Conservation (phyloP, 2,329 filamentous ascomycete species). For the Blastomyces gilchristii region DNA sequence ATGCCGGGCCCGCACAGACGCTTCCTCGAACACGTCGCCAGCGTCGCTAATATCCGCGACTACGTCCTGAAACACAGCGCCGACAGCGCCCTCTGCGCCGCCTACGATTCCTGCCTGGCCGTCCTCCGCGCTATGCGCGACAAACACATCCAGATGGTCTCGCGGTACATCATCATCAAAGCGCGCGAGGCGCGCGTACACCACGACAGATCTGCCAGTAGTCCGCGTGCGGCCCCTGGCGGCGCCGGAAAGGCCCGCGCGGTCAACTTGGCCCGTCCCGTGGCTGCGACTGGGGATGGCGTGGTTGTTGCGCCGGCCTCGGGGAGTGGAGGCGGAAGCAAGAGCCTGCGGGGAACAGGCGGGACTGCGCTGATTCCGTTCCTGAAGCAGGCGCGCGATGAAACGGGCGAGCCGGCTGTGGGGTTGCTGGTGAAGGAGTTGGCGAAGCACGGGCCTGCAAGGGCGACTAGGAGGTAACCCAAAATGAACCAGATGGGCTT, state of each 20-base stretch:
- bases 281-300: neutral
- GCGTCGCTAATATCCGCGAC: slow-evolving; percentile 74
- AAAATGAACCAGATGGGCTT: neutral
- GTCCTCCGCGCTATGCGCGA: slow-evolving; percentile 72
- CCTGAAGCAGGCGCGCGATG: slow-evolving; percentile 89
- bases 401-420: slow-evolving; percentile 87
- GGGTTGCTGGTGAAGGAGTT: slow-evolving; percentile 52
- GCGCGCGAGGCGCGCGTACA: slow-evolving; percentile 56
- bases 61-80: slow-evolving; percentile 58
- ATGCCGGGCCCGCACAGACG: slow-evolving; percentile 90
- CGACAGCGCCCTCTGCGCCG: slow-evolving; percentile 59
- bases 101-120: slow-evolving; percentile 82
- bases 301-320: slow-evolving; percentile 24
- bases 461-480: slow-evolving; percentile 19
- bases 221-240: slow-evolving; percentile 24
- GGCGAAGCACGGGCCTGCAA: slow-evolving; percentile 43
- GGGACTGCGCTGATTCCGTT: slow-evolving; percentile 92
- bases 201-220: slow-evolving; percentile 47
- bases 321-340: slow-evolving; percentile 24
- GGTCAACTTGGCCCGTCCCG: neutral
- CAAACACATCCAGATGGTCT: slow-evolving; percentile 93
- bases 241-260: neutral
- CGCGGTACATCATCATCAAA: slow-evolving; percentile 87
- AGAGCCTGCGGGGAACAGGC: slow-evolving; percentile 75
- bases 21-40: slow-evolving; percentile 71